phyloP scores from a whole-genome alignment of 2,329 filamentous ascomycete genomes.

The Claviceps arundinis region DNA sequence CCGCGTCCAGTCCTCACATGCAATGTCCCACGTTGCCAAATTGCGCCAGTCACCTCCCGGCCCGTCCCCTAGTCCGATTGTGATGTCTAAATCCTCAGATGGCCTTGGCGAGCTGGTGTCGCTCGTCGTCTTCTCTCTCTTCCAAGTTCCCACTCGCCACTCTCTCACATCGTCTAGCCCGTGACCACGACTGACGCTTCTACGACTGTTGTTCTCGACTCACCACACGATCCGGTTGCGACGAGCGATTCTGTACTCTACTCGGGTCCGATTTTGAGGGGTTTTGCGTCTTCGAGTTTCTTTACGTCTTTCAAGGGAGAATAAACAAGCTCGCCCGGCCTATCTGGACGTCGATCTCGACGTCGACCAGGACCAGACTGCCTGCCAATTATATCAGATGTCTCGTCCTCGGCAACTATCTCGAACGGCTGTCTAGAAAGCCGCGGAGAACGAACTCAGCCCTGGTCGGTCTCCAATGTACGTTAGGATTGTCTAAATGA shows the following conservation, averaged over 20 bases:
- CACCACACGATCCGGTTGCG: not conserved
- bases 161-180: not conserved
- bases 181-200: not conserved
- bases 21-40: no score
- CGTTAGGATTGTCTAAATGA: not conserved
- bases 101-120: not conserved
- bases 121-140: not conserved
- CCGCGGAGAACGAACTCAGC: not conserved
- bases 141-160: not conserved
- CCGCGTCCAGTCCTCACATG: no score
- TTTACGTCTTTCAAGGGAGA: not conserved
- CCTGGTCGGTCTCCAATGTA: conserved; percentile 1
- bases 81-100: not conserved
- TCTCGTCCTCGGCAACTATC: not conserved
- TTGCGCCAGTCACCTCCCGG: no score
- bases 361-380: not conserved
- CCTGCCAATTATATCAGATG: not conserved
- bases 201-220: not conserved
- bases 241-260: not conserved
- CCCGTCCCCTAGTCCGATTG: not conserved
- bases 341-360: not conserved
- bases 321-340: no score
- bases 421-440: conserved; percentile 1
- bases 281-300: no score
- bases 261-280: not conserved